Base-by-base conservation (phyloP, 2,329 filamentous ascomycete genomes). In the Aspergillus felis region DNA sequence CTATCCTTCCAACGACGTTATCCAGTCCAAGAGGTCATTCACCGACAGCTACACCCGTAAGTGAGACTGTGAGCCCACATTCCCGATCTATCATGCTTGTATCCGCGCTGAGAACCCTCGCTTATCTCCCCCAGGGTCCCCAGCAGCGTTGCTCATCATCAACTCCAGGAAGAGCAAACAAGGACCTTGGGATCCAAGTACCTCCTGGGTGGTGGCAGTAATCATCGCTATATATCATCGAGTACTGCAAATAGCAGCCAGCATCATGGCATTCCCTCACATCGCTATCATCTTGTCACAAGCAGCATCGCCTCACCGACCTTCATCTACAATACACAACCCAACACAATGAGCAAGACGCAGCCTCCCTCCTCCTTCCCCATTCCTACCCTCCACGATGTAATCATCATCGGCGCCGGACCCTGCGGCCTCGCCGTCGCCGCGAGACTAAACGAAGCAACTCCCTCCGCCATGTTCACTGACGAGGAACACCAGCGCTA, bases 401-500 rank as follows among this genome's bases (percentile, higher is more conserved):
- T 92, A 7, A 74, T 90, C 57, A 88, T 91, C 68, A 76, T 92
- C 44, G 90, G 90, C 8, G 88, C 86, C 6, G 90, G 90, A 0
- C 89, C 90, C 3, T 89, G 86, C 62, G 89, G 89, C 4, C 84
- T 93, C 3, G 88, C 88, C 4, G 84, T 89, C 5, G 88, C 90
- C 8, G 85, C 89, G 1, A 83, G 90, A 3, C 81, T 93, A 1
- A 82, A 83, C 46, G 90, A 93, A 72, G 80, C 82, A 55, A 89
- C 88, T 0, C 90, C 90, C 0, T 90, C 87, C 0, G 89, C 90
- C 1, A 84, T 92, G 53, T 93, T 93, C 74, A 92, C 90, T 0
- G 89, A 93, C 68, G 88, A 90, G 63, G 90, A 93, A 67, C 89
- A 93, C 66, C 85, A 87, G 46, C 82, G 90, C n/a, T 93, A 90